Base-by-base conservation (phyloP, 805 yeast genomes). In the Tetrapisispora phaffii region DNA sequence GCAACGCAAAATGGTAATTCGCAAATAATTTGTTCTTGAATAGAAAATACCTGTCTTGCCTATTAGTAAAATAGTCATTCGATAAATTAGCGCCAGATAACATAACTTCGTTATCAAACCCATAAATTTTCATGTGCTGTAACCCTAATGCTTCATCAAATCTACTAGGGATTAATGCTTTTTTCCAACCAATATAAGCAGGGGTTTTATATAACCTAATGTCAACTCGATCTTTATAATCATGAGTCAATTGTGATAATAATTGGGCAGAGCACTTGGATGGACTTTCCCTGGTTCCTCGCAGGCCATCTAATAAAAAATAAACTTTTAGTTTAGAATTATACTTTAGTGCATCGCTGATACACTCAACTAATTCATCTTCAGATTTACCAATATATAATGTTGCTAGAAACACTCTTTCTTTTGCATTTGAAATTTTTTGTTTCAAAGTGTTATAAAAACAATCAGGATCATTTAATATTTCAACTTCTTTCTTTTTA, bases 51-150 rank as follows among this genome's bases (percentile, higher is more conserved):
- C 98, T 70, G 63, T 93, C 98, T 62, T 93, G 98, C 51, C 98
- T 77, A 63, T 90, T 82, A 3, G 95, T 85, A 65, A 93, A 93
- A 63, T 93, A 93, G 65, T 93, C 98, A 32, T 76, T 70, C 0
- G 96, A 86, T 40, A 93, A 70, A 58, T 93, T 93, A 2, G 98
- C 98, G 7, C 97, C 98, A 16, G 85, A 76, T 28, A 93, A 71
- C 17, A 93, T 75, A 35, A 93, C 78, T 58, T 89, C 96, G 56
- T 87, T 79, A 62, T 93, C 98, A 56, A 89, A 80, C 1, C 98
- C 98, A 62, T 93, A 93, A 24, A 93, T 74, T 62, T 93, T 93
- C 97, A 93, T 93, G 60, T 93, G 98, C 63, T 93, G 98, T 42
- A 93, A 72, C 0, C 98, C 98, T 54, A 75, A 71, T 3, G 94